Conservation (phyloP, 2,329 filamentous ascomycete genomes). For the Colletotrichum falcatum region DNA sequence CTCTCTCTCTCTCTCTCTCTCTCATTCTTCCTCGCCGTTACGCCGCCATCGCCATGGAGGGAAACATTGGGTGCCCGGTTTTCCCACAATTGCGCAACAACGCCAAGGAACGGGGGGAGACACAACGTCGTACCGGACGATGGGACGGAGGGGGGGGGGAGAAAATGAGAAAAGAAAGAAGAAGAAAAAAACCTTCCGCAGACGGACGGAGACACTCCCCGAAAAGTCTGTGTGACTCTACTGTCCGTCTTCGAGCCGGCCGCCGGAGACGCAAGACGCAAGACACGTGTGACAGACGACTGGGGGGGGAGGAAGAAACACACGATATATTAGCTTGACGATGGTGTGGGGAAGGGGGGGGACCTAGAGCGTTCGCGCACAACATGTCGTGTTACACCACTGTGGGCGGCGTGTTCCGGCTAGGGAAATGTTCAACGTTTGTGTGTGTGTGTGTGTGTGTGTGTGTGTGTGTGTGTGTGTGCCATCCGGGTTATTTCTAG, state of each 20-base stretch:
- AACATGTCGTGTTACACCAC: neutral
- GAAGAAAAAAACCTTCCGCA: no score
- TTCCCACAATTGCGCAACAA: conserved; percentile 36
- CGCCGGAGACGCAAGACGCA: conserved; percentile 6
- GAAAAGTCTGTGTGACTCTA: neutral
- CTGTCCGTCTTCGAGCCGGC: neutral
- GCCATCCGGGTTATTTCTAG: conserved; percentile 14
- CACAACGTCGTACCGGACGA: conserved; percentile 35
- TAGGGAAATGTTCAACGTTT: no score
- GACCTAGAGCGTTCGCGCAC: neutral
- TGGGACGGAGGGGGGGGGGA: conserved; percentile 23
- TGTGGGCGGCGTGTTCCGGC: no score
- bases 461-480: neutral
- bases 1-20: neutral
- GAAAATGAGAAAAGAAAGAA: no score
- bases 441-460: no score
- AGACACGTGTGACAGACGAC: conserved; percentile 5
- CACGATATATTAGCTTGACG: neutral
- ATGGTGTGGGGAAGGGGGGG: no score
- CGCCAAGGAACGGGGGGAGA: conserved; percentile 9
- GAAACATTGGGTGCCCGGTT: conserved; percentile 19
- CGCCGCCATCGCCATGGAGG: conserved; percentile 17
- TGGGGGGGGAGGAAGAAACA: no score
- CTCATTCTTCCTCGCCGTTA: neutral
- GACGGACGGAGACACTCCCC: neutral